A percentile compares a stretch with the other conserved stretches of the same genome.
Conservation (phyloP, 169 alveolate species). For the Besnoitia besnoiti region DNA sequence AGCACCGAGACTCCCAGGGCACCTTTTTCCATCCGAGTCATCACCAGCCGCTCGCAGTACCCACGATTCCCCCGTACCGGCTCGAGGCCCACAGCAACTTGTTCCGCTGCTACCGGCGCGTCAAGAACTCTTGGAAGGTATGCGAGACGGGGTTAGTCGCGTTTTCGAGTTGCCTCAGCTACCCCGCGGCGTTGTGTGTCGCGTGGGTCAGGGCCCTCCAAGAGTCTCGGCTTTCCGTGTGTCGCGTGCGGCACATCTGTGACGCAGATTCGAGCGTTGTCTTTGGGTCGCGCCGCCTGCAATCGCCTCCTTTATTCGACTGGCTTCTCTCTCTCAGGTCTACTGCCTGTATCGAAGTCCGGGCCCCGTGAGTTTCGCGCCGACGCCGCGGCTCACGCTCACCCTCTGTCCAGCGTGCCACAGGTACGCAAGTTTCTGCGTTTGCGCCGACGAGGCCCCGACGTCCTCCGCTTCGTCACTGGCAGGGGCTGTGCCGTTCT, state of each 20-base stretch:
- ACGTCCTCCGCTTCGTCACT: conserved; percentile 14
- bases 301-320: not conserved
- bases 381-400: not conserved
- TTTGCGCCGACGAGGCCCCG: conserved; percentile 13
- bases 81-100: not conserved
- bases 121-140: conserved; percentile 39
- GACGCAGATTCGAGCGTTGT: too few relatives aligned
- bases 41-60: conserved; percentile 2
- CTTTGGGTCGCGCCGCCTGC: too few relatives aligned
- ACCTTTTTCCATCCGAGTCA: too few relatives aligned
- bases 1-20: too few relatives aligned
- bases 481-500: not conserved
- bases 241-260: too few relatives aligned
- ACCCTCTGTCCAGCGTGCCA: conserved; percentile 16
- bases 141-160: too few relatives aligned
- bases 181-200: too few relatives aligned
- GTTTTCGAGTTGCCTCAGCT: too few relatives aligned
- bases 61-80: not conserved
- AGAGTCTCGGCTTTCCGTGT: too few relatives aligned
- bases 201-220: too few relatives aligned
- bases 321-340: not conserved
- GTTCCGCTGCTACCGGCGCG: conserved; percentile 1
- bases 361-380: conserved; percentile 39
- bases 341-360: conserved; percentile 36
- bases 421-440: not conserved